Evolutionary conservation across 768 basidiomycete genomes (phyloP), one percentile per base, ranked within the genome.

Genomic region (Coprinopsis cinerea): DNA sequence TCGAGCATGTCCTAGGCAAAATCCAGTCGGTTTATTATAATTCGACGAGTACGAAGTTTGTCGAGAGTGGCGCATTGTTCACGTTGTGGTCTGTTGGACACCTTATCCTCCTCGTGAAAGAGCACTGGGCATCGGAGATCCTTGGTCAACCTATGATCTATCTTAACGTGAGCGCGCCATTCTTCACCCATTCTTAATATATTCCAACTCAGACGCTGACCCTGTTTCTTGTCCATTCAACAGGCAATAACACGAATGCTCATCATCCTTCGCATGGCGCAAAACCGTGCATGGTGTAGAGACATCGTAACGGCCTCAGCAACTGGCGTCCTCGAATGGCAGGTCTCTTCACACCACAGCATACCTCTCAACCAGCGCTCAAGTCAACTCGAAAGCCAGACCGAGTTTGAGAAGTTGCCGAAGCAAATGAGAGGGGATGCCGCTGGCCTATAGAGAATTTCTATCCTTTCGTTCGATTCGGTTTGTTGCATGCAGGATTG

Each of bases 31-130:
- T 63, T 3, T 62, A 66, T n/a, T 73, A 73, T 45, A 71, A 65
- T 17, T 69, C 69, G 1, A 32, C 41, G 11, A 57, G 61, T 22
- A 70, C 70, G 2, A 59, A 63, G 26, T 64, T 70, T 34, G 69
- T 71, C n/a, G 71, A 73, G 51, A 68, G 69, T 45, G 70, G 68
- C 13, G 65, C 62, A 6, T 61, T 73, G 26, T 67, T 69, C 52
- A 68, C 71, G 0, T 6, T 69, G 0, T 73, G 71, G 71, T 49
- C 54, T 3, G 48, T 61, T 14, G 52, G 54, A 18, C 64, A 66
- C 47, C 51, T 73, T 36, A 59, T 64, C 36, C 30, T 61, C 25
- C 56, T 53, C n/a, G 53, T 52, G 9, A 51, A 49, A n/a, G 35
- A 54, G 1, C 63, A 55, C 28, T 64, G 62, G 60, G 49, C 59